These are phyloP conservation scores for Mortierella sp. DNA, from an alignment of 371 early-diverging fungal genomes.

Conservation along the genomic window DNA sequence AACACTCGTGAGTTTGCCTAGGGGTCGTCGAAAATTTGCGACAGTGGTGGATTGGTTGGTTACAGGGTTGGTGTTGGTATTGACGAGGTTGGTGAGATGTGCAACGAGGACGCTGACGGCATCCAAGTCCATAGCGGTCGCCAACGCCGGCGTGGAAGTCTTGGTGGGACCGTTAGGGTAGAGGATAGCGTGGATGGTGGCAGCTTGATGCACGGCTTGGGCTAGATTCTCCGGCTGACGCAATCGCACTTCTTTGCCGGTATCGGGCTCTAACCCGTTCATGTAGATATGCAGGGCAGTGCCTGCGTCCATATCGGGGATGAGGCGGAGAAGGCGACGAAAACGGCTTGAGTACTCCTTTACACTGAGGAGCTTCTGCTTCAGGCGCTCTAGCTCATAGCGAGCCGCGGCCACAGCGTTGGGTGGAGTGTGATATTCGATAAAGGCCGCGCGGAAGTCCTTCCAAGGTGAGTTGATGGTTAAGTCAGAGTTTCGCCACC, in stretches of 20 bases:
- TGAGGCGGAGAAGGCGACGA: conserved; percentile 7
- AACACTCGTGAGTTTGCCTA: neutral
- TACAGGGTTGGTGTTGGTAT: neutral
- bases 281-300: conserved; percentile 9
- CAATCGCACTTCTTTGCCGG: conserved; percentile 16
- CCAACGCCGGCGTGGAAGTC: neutral
- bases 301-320: conserved; percentile 6
- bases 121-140: neutral
- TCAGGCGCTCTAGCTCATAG: neutral
- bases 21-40: neutral
- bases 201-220: conserved; percentile 10
- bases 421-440: conserved; percentile 6
- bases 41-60: neutral
- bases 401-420: conserved; percentile 16
- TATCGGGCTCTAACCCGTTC: conserved; percentile 9
- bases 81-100: neutral
- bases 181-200: conserved; percentile 9
- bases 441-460: conserved; percentile 1
- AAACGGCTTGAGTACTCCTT: conserved; percentile 10
- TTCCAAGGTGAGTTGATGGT: neutral
- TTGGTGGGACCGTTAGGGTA: neutral
- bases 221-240: conserved; percentile 7
- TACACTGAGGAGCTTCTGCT: neutral
- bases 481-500: conserved; percentile 12
- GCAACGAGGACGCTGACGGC: neutral